Evolutionary conservation across 208 protist genomes (phyloP).

Genomic region (Strigomonas culicis): DNA sequence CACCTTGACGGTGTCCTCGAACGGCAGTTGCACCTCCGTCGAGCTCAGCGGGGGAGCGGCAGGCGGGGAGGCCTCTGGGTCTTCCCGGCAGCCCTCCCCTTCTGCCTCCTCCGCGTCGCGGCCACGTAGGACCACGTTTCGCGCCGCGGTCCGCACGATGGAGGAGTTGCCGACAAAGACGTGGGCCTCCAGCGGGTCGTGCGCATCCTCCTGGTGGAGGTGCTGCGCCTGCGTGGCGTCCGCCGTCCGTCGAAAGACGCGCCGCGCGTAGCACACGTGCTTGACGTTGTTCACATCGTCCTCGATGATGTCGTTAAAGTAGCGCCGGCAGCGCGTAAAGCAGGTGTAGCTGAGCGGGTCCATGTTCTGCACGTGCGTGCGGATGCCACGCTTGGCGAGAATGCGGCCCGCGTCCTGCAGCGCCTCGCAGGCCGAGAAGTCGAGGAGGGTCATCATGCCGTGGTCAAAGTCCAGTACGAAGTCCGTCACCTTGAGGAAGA

Average conservation of each 20-base stretch:
- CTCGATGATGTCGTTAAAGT: slow-evolving; percentile 34
- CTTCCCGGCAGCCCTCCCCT: neutral
- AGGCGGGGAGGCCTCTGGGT: neutral
- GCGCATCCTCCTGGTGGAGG: slow-evolving; percentile 6
- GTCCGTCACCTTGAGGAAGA: slow-evolving; percentile 52
- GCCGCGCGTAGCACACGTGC: slow-evolving; percentile 42
- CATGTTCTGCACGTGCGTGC: slow-evolving; percentile 55
- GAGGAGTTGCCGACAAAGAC: slow-evolving; percentile 28
- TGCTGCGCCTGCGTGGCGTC: slow-evolving; percentile 1
- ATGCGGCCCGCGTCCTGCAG: slow-evolving; percentile 38
- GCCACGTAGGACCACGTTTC: too few species aligned
- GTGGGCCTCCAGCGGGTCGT: slow-evolving; percentile 29
- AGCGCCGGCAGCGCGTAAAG: slow-evolving; percentile 41
- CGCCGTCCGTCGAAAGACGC: slow-evolving; percentile 25
- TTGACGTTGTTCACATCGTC: slow-evolving; percentile 50
- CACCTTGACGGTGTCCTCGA: slow-evolving; percentile 38
- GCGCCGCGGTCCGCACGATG: too few species aligned
- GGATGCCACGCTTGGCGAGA: slow-evolving; percentile 36
- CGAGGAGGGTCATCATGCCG: slow-evolving; percentile 44
- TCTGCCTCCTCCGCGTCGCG: too few species aligned
- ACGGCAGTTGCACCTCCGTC: slow-evolving; percentile 22
- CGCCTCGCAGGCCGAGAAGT: slow-evolving; percentile 48
- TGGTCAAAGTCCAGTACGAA: slow-evolving; percentile 56
- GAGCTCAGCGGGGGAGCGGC: slow-evolving; percentile 17
- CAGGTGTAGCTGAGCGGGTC: slow-evolving; percentile 38